These are phyloP conservation scores for Escovopsis sp. DNA, from an alignment of 2,329 filamentous ascomycete genomes.

Conservation along the genomic window DNA sequence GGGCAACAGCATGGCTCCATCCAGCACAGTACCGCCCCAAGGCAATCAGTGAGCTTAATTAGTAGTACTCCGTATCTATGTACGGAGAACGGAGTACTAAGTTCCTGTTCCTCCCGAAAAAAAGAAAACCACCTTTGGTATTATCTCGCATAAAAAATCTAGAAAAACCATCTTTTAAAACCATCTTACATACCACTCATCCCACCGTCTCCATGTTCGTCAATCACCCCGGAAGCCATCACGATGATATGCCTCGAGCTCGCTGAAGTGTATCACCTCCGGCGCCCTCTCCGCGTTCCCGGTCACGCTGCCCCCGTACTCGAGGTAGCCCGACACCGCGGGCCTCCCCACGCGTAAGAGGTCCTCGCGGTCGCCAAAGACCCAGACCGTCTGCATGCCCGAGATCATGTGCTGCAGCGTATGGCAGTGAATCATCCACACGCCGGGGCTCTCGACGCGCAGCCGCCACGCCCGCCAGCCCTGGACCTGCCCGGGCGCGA, in stretches of 20 bases:
- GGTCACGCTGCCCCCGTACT: conserved; percentile 30
- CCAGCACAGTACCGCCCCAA: no score
- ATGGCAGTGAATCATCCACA: conserved; percentile 51
- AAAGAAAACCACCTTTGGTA: no score
- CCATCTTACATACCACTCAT: no score
- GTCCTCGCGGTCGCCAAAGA: conserved; percentile 13
- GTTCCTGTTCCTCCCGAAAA: no score
- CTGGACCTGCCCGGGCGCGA: conserved; percentile 23
- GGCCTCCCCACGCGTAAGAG: conserved; percentile 12
- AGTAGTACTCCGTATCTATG: no score
- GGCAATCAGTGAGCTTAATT: no score
- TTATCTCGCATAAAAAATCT: no score
- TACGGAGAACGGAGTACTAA: no score
- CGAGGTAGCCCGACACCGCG: conserved; percentile 25
- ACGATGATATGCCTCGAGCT: neutral
- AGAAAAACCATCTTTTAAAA: no score
- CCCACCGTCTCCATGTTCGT: no score
- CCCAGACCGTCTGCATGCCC: conserved; percentile 18
- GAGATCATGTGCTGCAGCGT: conserved; percentile 43
- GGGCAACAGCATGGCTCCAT: no score
- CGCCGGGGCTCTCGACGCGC: conserved; percentile 25
- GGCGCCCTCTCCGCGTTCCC: conserved; percentile 18
- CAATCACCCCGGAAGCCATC: no score
- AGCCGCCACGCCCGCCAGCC: conserved; percentile 50
- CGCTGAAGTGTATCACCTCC: conserved; percentile 5